Conservation (phyloP, 495 filamentous ascomycete genomes). For the Penicillium antarcticum region DNA sequence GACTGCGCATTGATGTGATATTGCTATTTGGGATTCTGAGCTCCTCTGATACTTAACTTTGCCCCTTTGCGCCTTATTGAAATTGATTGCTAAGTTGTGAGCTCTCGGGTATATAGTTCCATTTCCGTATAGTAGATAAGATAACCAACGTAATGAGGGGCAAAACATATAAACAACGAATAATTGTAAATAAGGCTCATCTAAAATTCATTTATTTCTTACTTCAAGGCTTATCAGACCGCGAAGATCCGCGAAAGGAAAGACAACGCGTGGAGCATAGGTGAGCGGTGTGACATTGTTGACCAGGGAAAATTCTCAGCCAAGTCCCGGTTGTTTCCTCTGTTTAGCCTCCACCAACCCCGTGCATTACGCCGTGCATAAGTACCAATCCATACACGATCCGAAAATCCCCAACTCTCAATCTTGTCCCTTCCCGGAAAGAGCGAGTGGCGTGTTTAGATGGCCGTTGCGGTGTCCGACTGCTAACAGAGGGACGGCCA, state of each 20-base stretch:
- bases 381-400: neutral
- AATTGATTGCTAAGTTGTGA: neutral
- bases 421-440: constrained; percentile 1
- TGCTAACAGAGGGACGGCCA: constrained; percentile 24
- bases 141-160: neutral
- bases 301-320: constrained; percentile 21
- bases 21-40: neutral
- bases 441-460: constrained; percentile 11
- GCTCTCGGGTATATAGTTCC: no score
- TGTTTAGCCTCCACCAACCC: neutral
- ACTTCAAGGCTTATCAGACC: no score
- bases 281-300: constrained; percentile 9
- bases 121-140: no score
- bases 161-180: neutral
- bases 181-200: no score
- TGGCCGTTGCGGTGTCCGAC: constrained; percentile 31
- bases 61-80: neutral
- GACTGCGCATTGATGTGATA: constrained; percentile 53
- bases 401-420: neutral
- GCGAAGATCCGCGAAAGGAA: constrained; percentile 13
- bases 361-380: neutral
- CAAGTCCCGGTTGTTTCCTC: constrained; percentile 17
- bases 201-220: no score
- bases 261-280: constrained; percentile 27
- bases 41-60: neutral